Evolutionary conservation across 2,329 filamentous ascomycete species (phyloP), one percentile per base, ranked within the genome.

Genomic region (Dichotomopilus funicola): DNA sequence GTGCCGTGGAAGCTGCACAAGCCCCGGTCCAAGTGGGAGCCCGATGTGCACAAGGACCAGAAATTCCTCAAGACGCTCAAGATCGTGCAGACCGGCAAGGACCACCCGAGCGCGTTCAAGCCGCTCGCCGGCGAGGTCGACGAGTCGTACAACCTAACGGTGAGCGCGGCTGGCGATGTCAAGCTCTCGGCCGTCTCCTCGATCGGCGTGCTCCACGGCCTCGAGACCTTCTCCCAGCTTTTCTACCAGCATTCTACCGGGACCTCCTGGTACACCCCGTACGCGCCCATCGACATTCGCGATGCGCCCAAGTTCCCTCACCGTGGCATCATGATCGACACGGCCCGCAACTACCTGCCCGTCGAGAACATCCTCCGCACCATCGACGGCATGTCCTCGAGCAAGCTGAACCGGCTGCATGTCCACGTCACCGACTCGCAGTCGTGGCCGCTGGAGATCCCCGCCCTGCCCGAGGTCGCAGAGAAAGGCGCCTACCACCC

Each of bases 371-470:
- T 95, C 62, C 78, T 85, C 65, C 82, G 84, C 50, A 89, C 85
- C 52, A 88, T 96, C 61, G 88, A 95, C 66, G 87, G 83, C 42
- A 72, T 88, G 61, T 75, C 87, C 1, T 90, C 83, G 79, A 89
- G 85, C 74, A 94, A 95, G 74, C 80, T 94, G 76, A 94, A 94
- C 72, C 78, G 84, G 5, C 77, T 95, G 54, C 89, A 94, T 70
- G 75, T 92, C 53, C 89, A 95, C 73, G 78, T 86, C 55, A 94
- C 88, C 4, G 89, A 95, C 70, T 84, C 86, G 12, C 89, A 95
- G 70, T 88, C 88, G 4, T 95, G 89, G 87, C 90, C 90, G 0
- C 75, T 95, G 31, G 88, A 90, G 62, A 85, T 95, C 49, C 87
- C 88, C 1, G 71, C 86, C 2, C 71, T 95, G 59, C 87, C 90